Evolutionary conservation across 176 grass and related monocot genomes (phyloP).

Genomic region (Typha latifolia): DNA sequence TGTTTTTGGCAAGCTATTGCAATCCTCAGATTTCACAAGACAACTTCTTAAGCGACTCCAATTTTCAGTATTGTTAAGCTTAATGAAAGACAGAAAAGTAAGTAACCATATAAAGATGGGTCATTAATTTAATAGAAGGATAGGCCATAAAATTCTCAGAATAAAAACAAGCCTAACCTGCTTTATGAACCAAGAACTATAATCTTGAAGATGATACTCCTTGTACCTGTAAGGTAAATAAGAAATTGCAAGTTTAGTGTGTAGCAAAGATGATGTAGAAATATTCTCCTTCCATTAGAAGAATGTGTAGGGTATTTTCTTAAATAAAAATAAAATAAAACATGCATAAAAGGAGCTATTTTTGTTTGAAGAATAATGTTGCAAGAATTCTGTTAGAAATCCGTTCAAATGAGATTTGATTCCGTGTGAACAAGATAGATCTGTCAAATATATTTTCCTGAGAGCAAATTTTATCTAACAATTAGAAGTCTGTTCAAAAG

Average conservation of each 20-base stretch:
- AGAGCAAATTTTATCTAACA: too few relatives aligned
- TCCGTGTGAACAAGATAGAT: too few relatives aligned
- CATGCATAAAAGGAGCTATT: too few relatives aligned
- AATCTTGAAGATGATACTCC: constrained; percentile 92
- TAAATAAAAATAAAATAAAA: too few relatives aligned
- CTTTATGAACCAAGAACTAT: constrained; percentile 93
- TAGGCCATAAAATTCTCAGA: not conserved
- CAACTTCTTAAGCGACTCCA: constrained; percentile 87
- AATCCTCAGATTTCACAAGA: constrained; percentile 86
- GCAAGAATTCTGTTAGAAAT: too few relatives aligned
- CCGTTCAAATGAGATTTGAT: too few relatives aligned
- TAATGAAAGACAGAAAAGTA: constrained; percentile 10
- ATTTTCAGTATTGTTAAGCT: constrained; percentile 73
- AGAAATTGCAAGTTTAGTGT: constrained; percentile 3
- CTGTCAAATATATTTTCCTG: too few relatives aligned
- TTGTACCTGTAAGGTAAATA: constrained; percentile 58
- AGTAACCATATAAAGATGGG: constrained; percentile 7
- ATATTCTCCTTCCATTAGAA: not conserved
- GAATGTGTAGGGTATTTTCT: not conserved
- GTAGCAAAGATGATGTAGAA: not conserved
- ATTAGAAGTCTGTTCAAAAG: too few relatives aligned
- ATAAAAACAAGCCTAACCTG: constrained; percentile 40
- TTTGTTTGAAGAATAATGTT: too few relatives aligned
- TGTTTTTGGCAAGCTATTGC: constrained; percentile 75
- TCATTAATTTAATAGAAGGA: constrained; percentile 16